Percentiles rank a stretch among this genome's conserved stretches.
These are phyloP conservation scores for Sindora glabra DNA, from an alignment of 306 rosid genomes.

Conservation along the genomic window DNA sequence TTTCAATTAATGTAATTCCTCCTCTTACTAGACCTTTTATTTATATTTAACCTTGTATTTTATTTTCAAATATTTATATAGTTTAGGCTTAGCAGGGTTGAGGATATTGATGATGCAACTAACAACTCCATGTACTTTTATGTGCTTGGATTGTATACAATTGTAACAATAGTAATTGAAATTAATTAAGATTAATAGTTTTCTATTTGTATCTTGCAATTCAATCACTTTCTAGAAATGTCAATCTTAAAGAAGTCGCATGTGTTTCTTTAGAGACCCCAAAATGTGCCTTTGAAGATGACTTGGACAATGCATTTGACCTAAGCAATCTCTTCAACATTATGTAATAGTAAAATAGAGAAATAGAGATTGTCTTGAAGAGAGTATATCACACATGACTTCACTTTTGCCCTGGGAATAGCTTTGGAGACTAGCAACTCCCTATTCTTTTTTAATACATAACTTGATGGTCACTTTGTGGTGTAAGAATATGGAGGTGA, in stretches of 20 bases:
- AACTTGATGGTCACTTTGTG: constrained; percentile 25
- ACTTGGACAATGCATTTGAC: constrained; percentile 77
- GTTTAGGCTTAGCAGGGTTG: no score
- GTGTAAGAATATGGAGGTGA: constrained; percentile 92
- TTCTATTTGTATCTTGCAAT: constrained; percentile 47
- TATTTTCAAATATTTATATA: no score
- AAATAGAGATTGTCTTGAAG: constrained; percentile 75
- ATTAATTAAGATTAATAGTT: constrained; percentile 6
- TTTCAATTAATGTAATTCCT: no score
- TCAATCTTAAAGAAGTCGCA: constrained; percentile 96
- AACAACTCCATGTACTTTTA: no score
- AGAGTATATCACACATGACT: constrained; percentile 47
- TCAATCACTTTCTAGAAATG: constrained; percentile 94
- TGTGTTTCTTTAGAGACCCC: constrained; percentile 75
- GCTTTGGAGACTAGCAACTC: not conserved
- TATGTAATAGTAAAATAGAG: constrained; percentile 64
- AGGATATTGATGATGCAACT: no score
- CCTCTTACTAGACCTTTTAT: no score
- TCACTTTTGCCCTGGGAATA: constrained; percentile 11
- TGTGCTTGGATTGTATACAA: no score
- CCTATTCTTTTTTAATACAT: not conserved
- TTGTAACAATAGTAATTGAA: not conserved
- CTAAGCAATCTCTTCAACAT: constrained; percentile 66
- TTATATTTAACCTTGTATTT: no score
- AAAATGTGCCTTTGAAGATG: constrained; percentile 84